Base-by-base conservation (phyloP, 352 stramenopile genomes). In the Pythium apleroticum region DNA sequence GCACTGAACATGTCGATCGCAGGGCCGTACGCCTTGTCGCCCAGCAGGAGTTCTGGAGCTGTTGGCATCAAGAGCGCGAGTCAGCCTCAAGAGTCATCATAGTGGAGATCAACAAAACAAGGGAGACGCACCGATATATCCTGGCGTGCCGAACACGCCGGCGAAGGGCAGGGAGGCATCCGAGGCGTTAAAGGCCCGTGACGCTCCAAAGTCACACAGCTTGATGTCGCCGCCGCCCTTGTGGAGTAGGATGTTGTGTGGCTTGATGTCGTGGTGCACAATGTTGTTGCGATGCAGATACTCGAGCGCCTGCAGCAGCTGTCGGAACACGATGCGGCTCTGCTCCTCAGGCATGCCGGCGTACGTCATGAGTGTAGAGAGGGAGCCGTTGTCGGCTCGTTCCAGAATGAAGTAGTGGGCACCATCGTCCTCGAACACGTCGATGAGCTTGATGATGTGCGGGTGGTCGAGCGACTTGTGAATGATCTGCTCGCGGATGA, bases 251-350 rank as follows among this genome's bases (percentile, higher is more conserved):
- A 95, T 68, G 61, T 95, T 95, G 60, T 88, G 73, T 4, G 90
- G 89, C 66, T 98, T 97, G 57, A 98, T 89, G 68, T 98, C 91
- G 52, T 93, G 87, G 68, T 98, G 91, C 15, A 97, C 76, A 55
- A 98, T 93, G 70, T 89, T 76, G 68, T 88, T 77, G 24, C 43
- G 33, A 61, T 91, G 83, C 35, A 91, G 65, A 37, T 91, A 91
- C 46, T 86, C 77, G 12, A 91, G 75, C 2, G 83, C 83, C 2
- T 75, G 72, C 37, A 91, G 63, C 28, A 91, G 46, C 60, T 91
- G 80, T 11, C 50, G 65, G n/a, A 89, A 89, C 24, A 89, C 62
- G 3, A 80, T 62, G 45, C 80, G 80, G 37, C 77, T 84, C 25
- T 75, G 74, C 27, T 57, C 60, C 52, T 91, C 82, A 3, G 76